Conservation (phyloP, 352 stramenopile genomes). For the Phytophthora podocarpi region DNA sequence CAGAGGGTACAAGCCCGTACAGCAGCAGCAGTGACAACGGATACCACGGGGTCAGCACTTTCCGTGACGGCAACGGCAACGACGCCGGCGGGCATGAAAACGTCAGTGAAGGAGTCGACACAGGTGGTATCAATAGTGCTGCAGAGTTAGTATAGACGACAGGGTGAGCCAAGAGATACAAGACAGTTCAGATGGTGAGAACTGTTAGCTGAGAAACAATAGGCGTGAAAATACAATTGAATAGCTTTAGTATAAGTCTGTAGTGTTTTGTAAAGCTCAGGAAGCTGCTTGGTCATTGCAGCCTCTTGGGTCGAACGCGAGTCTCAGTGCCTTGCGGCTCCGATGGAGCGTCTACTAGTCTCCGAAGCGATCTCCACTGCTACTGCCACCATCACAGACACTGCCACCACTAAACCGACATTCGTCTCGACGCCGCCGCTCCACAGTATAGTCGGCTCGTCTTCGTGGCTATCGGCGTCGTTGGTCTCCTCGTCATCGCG, state of each 20-base stretch:
- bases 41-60: conserved; percentile 18
- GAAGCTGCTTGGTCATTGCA: too few relatives aligned
- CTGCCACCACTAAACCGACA: conserved; percentile 22
- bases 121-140: conserved; percentile 17
- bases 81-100: conserved; percentile 28
- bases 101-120: conserved; percentile 16
- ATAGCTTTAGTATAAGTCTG: neutral
- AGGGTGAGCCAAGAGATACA: neutral
- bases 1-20: conserved; percentile 16
- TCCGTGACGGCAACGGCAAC: conserved; percentile 29
- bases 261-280: neutral
- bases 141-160: neutral
- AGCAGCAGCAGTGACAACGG: conserved; percentile 34
- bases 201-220: neutral
- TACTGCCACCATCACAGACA: conserved; percentile 29
- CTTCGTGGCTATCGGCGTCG: neutral
- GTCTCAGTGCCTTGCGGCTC: conserved; percentile 15
- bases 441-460: conserved; percentile 17
- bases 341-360: neutral
- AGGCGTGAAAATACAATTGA: conserved; percentile 8
- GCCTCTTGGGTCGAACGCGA: neutral
- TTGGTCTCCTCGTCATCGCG: conserved; percentile 8
- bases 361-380: conserved; percentile 23
- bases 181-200: too few relatives aligned
- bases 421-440: conserved; percentile 29